Evolutionary conservation across 306 rosid species (phyloP).

Genomic region (Vigna radiata): DNA sequence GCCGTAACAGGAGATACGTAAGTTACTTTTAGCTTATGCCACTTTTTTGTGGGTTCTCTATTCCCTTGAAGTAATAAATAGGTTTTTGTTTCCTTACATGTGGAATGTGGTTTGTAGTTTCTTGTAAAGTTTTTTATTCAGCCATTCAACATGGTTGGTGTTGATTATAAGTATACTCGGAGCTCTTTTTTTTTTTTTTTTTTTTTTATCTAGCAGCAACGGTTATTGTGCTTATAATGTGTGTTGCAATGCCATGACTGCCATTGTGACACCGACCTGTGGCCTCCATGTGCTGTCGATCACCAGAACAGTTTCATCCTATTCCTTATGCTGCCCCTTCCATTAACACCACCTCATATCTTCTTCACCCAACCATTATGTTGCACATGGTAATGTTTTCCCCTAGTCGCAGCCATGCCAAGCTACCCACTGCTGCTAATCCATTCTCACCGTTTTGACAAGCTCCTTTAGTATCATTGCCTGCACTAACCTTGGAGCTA

Average conservation of each 20-base stretch:
- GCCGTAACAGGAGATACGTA: constrained; percentile 98
- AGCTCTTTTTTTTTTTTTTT: background rate
- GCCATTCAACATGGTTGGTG: background rate
- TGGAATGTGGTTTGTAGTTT: constrained; percentile 13
- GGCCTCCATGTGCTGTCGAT: constrained; percentile 13
- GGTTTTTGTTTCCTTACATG: constrained; percentile 21
- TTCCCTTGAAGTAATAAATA: background rate
- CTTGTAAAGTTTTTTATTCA: constrained; percentile 4
- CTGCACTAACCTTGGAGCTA: background rate
- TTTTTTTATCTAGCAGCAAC: background rate
- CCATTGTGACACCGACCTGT: background rate
- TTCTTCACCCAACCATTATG: background rate
- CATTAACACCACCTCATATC: background rate
- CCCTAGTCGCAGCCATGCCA: constrained; percentile 14
- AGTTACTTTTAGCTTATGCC: constrained; percentile 45
- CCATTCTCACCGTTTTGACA: background rate
- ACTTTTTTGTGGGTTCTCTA: constrained; percentile 7
- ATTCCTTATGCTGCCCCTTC: constrained; percentile 26
- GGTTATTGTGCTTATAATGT: background rate
- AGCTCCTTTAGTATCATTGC: background rate
- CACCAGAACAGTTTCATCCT: background rate
- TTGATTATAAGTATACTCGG: background rate
- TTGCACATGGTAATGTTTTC: background rate
- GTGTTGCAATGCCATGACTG: constrained; percentile 15
- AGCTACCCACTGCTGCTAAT: background rate